Percentiles rank a stretch among this genome's conserved stretches.
These are phyloP conservation scores for Metschnikowia colocasiae DNA, from an alignment of 805 yeast genomes.

Conservation along the genomic window DNA sequence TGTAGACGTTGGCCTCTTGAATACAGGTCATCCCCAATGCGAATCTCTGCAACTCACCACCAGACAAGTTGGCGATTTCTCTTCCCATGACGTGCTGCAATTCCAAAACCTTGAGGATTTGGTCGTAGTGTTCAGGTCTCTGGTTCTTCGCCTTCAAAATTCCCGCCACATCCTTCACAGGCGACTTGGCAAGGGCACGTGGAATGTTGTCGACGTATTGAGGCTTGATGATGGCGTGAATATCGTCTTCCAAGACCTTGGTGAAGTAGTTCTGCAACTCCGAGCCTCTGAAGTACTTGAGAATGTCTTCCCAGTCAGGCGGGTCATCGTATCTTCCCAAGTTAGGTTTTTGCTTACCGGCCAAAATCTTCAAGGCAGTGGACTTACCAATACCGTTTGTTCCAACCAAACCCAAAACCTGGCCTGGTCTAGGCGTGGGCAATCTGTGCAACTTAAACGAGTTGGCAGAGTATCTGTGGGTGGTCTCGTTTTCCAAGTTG, in stretches of 20 bases:
- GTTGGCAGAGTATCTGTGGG: slow-evolving; percentile 97
- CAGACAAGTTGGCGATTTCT: slow-evolving; percentile 86
- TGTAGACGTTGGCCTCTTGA: slow-evolving; percentile 91
- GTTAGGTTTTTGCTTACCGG: slow-evolving; percentile 97
- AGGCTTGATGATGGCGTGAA: slow-evolving; percentile 97
- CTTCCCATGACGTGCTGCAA: slow-evolving; percentile 73
- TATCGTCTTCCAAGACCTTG: slow-evolving; percentile 86
- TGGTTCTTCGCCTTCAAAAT: slow-evolving; percentile 74
- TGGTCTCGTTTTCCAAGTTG: slow-evolving; percentile 84
- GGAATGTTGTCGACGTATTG: slow-evolving; percentile 98
- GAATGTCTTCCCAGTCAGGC: slow-evolving; percentile 95
- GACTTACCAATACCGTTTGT: slow-evolving; percentile 99
- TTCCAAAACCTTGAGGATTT: slow-evolving; percentile 68
- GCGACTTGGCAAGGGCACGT: slow-evolving; percentile 85
- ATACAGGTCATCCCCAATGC: slow-evolving; percentile 97
- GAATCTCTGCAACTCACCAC: slow-evolving; percentile 98
- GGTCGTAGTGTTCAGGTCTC: slow-evolving; percentile 62
- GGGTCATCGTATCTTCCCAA: slow-evolving; percentile 93
- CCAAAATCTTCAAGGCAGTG: slow-evolving; percentile 92
- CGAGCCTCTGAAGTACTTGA: slow-evolving; percentile 90
- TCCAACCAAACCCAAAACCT: slow-evolving; percentile 95
- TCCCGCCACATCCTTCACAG: slow-evolving; percentile 80
- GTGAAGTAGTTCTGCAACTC: slow-evolving; percentile 96
- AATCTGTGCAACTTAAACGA: slow-evolving; percentile 95
- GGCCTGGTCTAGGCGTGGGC: slow-evolving; percentile 99